Base-by-base conservation (phyloP, 2,329 filamentous ascomycete genomes). In the Hymenoscyphus fructigenus region DNA sequence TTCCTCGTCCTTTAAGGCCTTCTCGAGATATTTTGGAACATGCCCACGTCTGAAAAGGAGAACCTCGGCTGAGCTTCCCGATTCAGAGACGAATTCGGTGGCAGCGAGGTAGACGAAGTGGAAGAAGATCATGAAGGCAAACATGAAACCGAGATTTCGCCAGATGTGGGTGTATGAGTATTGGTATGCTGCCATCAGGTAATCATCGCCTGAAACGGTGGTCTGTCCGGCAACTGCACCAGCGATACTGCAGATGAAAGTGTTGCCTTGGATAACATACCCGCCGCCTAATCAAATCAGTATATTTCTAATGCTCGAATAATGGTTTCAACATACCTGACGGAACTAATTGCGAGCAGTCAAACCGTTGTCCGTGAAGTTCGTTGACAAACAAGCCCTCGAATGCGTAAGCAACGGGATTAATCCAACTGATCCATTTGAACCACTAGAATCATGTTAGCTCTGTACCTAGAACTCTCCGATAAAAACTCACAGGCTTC, bases 321-420 rank as follows among this genome's bases (percentile, higher is more conserved):
- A 10, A 10, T 20, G 20, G 10, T 7, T 20, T 50, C 1, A 96
- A 1, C 80, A 85, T 7, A 90, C 83, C 90, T 96, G 95, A 76
- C 68, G 60, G 74, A 4, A 75, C 74, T 1, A 75, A 44, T 14
- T 63, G 61, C 2, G 72, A 72, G 47, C 94, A 95, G 1, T 85
- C 86, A n/a, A 95, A 65, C 26, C 38, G n/a, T 29, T 36, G 63
- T 6, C 66, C 67, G 50, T 69, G 67, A 17, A 96, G 96, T 76
- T 96, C 92, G 77, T 95, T 96, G 68, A 91, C 84, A 83, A 93
- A 89, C 26, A 95, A 82, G 0, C 87, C 81, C 75, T 95, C 91
- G 73, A 95, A 96, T 0, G 87, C 86, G 68, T 95, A 95, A 1
- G 86, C 87, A 14, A 95, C 83, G 1, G 69, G 69, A 62, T 75